These are phyloP conservation scores for Bauhinia variegata DNA, from an alignment of 306 rosid genomes.

Conservation along the genomic window DNA sequence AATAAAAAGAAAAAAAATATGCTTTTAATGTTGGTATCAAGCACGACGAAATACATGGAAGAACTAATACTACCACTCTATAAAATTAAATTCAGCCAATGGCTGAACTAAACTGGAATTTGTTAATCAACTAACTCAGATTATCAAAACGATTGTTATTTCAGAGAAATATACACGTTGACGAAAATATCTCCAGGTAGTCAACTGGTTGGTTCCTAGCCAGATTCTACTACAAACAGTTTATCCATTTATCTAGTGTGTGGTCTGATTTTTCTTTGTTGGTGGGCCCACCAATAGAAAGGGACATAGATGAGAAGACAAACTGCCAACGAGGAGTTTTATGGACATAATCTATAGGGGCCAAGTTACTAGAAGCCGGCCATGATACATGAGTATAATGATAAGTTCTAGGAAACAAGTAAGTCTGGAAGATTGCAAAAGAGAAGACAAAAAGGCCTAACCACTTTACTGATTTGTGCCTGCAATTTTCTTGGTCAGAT, in stretches of 20 bases:
- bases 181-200: background rate
- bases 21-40: slow-evolving; percentile 5
- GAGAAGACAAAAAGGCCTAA: background rate
- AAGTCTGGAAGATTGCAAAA: background rate
- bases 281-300: slow-evolving; percentile 8
- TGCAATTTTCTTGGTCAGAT: too few species aligned
- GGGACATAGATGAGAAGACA: background rate
- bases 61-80: background rate
- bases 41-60: slow-evolving; percentile 26
- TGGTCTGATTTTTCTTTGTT: background rate
- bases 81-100: slow-evolving; percentile 31
- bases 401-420: background rate
- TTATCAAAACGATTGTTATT: background rate
- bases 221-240: background rate
- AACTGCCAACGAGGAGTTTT: background rate
- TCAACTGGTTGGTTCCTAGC: slow-evolving; percentile 20
- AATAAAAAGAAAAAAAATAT: background rate
- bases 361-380: background rate
- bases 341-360: background rate
- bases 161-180: too few species aligned
- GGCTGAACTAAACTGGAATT: slow-evolving; percentile 32
- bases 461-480: too few species aligned
- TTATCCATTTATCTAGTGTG: slow-evolving; percentile 3
- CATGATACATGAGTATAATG: background rate
- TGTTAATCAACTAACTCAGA: slow-evolving; percentile 7